Base-by-base conservation (phyloP, 176 grass and related monocot genomes). In the Musa beccarii region DNA sequence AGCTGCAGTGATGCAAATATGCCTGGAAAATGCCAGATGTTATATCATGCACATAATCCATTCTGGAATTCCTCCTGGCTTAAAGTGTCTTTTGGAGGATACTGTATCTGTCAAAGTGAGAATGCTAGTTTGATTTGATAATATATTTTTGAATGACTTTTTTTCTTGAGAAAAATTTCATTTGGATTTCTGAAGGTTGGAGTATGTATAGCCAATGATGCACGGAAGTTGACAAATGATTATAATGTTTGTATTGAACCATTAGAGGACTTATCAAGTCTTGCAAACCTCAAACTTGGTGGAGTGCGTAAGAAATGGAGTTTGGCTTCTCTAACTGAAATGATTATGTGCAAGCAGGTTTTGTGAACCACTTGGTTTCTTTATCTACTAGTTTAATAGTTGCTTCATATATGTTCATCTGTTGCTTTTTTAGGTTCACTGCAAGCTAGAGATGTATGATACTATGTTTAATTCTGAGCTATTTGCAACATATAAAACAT, bases 1-100 rank as follows among this genome's bases (percentile, higher is more conserved):
- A 87, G 90, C 87, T 17, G 88, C 90, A 65, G 84, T 94, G 65
- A 94, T 99, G 95, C 95, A 99, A 64, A 79, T 99, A 70, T 99
- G 90, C 69, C 71, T 94, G 78, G 95, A 94, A 50, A 81, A 70
- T 79, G 73, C 82, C 83, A 63, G 68, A 9, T 94, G 90, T 71
- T 91, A 99, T 80, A 76, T 91, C 53, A 85, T 94, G 69, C 95
- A 99, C 76, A 89, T 99, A 34, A 71, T 89, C 78, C 95, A 94
- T 63, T 86, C 86, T 78, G 95, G 95, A 75, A 88, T 94, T 22
- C 88, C 95, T 65, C 79, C 84, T 75, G 34, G 62, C 23, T 63
- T 92, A 59, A 99, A 89, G 71, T 87, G 76, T 74, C 88, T 99
- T 34, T 72, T 99, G 79, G 88, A 99, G 69, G 82, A 89, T 59